Percentiles rank a stretch among this genome's conserved stretches.
Evolutionary conservation across 2,329 filamentous ascomycete genomes (phyloP).

Genomic region (Calonectria hongkongensis): DNA sequence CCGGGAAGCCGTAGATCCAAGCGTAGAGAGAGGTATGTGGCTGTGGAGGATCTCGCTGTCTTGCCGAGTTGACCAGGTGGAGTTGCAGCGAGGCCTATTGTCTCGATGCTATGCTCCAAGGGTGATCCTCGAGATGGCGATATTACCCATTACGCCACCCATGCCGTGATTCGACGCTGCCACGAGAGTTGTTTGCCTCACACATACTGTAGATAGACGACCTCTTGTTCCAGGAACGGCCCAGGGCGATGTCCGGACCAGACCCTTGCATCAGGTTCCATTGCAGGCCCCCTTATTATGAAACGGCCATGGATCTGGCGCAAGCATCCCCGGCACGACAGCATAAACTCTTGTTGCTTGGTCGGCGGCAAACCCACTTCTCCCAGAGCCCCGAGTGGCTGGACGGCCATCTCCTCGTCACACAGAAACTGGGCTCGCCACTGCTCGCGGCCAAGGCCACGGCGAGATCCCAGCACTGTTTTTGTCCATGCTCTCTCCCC

Average conservation of each 20-base stretch:
- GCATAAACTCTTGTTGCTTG: conserved; percentile 43
- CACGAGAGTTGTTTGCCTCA: conserved; percentile 29
- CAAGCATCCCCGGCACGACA: conserved; percentile 45
- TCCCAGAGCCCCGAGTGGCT: conserved; percentile 45
- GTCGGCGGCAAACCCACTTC: conserved; percentile 47
- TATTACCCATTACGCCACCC: conserved; percentile 36
- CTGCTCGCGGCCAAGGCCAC: conserved; percentile 34
- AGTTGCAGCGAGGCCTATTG: conserved; percentile 1
- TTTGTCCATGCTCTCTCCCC: neutral
- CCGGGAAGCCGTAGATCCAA: conserved; percentile 25
- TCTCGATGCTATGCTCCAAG: conserved; percentile 16
- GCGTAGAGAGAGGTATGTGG: conserved; percentile 11
- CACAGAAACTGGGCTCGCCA: conserved; percentile 40
- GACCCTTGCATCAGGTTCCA: conserved; percentile 44
- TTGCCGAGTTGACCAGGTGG: conserved; percentile 30
- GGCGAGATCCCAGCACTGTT: conserved; percentile 16
- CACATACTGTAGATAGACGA: conserved; percentile 16
- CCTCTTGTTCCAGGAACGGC: conserved; percentile 39
- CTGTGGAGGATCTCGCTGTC: neutral
- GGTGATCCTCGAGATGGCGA: conserved; percentile 31
- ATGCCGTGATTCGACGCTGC: conserved; percentile 38
- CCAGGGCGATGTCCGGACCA: conserved; percentile 40
- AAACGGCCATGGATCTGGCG: conserved; percentile 50
- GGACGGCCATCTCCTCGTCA: conserved; percentile 39
- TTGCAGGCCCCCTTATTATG: conserved; percentile 49